A percentile compares a stretch with the other conserved stretches of the same genome.
These are phyloP conservation scores for Leccinum pachyderme DNA, from an alignment of 1,284 basidiomycete genomes.

Conservation along the genomic window DNA sequence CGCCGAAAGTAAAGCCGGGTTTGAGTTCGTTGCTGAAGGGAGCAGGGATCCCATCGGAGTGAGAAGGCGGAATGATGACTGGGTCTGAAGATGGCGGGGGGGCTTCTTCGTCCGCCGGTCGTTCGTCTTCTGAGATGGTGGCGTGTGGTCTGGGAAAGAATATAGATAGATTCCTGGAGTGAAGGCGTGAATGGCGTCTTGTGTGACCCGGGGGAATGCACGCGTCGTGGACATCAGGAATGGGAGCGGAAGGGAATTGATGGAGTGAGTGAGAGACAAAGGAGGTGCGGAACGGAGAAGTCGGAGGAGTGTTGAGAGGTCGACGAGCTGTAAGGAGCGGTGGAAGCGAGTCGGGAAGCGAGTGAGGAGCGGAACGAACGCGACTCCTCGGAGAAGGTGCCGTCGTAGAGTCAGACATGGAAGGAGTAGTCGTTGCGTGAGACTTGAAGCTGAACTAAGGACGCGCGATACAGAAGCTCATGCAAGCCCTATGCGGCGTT, in stretches of 20 bases:
- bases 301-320: slow-evolving; percentile 31
- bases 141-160: slow-evolving; percentile 78
- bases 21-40: slow-evolving; percentile 20
- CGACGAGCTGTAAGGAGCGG: slow-evolving; percentile 38
- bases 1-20: slow-evolving; percentile 29
- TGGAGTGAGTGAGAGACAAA: slow-evolving; percentile 44
- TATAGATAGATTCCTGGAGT: slow-evolving; percentile 87
- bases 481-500: too few species aligned
- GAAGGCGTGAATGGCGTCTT: slow-evolving; percentile 70
- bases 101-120: slow-evolving; percentile 42
- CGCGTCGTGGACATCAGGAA: slow-evolving; percentile 24
- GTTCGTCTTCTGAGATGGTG: slow-evolving; percentile 67
- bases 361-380: slow-evolving; percentile 38
- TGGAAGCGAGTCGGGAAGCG: slow-evolving; percentile 28
- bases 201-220: slow-evolving; percentile 32
- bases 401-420: too few species aligned
- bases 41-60: slow-evolving; percentile 21
- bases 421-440: too few species aligned
- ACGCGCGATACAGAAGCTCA: too few species aligned
- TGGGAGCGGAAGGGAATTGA: slow-evolving; percentile 23
- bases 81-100: slow-evolving; percentile 37
- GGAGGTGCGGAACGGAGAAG: slow-evolving; percentile 51
- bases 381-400: slow-evolving; percentile 34
- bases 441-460: too few species aligned
- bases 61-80: slow-evolving; percentile 26